Evolutionary conservation across 441 rosid species (phyloP).

Genomic region (Pelargonium fulgidum): DNA sequence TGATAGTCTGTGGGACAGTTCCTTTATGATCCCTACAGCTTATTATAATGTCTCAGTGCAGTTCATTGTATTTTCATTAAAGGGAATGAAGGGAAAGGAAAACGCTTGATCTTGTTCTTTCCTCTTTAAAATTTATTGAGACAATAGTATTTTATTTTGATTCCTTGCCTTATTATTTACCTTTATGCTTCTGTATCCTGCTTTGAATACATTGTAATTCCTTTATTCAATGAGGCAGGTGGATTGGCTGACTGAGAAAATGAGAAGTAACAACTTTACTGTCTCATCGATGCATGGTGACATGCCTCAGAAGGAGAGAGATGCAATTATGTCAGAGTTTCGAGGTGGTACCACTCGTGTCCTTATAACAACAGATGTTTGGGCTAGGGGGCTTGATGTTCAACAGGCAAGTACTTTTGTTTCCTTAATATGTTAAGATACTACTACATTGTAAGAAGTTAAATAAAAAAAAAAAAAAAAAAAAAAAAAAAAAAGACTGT

Average conservation of each 20-base stretch:
- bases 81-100: neutral
- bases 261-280: constrained; percentile 78
- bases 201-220: neutral
- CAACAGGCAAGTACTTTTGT: constrained; percentile 55
- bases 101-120: neutral
- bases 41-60: neutral
- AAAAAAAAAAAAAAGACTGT: too few relatives aligned
- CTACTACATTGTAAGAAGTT: too few relatives aligned
- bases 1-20: too few relatives aligned
- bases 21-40: neutral
- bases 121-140: too few relatives aligned
- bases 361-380: constrained; percentile 92
- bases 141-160: neutral
- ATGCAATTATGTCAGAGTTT: constrained; percentile 76
- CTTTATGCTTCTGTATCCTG: neutral
- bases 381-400: constrained; percentile 97
- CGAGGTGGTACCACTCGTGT: constrained; percentile 75
- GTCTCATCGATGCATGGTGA: constrained; percentile 98
- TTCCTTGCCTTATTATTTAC: neutral
- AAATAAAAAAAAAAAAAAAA: too few relatives aligned
- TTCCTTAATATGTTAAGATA: too few relatives aligned
- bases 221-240: constrained; percentile 42
- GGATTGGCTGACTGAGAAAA: constrained; percentile 94
- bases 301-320: constrained; percentile 97
- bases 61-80: neutral